Conservation (phyloP, 129 eudicot species). For the Chrysanthemum seticuspe region DNA sequence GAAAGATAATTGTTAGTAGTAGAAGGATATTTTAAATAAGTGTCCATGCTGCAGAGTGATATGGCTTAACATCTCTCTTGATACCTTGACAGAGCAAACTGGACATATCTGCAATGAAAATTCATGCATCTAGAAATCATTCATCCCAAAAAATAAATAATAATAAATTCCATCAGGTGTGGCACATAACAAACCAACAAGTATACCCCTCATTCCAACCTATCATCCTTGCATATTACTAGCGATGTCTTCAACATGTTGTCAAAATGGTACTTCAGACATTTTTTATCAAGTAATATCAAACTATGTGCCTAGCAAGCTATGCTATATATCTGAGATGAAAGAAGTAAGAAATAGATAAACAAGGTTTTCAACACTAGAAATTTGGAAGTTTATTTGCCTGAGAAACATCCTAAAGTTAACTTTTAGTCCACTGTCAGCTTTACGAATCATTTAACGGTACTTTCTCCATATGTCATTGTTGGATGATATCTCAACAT, state of each 20-base stretch:
- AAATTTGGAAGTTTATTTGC: background rate
- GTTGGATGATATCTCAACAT: background rate
- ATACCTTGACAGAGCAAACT: slow-evolving; percentile 68
- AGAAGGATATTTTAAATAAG: slow-evolving; percentile 81
- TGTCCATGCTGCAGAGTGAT: slow-evolving; percentile 81
- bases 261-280: background rate
- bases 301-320: background rate
- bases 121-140: slow-evolving; percentile 1
- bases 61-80: slow-evolving; percentile 81
- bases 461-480: background rate
- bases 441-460: background rate
- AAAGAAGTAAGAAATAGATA: background rate
- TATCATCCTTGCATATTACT: background rate
- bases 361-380: background rate
- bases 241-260: background rate
- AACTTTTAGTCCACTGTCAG: background rate
- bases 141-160: background rate
- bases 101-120: slow-evolving; percentile 71
- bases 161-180: slow-evolving; percentile 6
- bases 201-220: background rate
- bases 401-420: background rate
- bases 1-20: slow-evolving; percentile 7
- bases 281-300: background rate
- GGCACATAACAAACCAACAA: background rate
- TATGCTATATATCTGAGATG: background rate